A percentile compares a stretch with the other conserved stretches of the same genome.
phyloP scores from a whole-genome alignment of 2,329 filamentous ascomycete genomes.

The Pseudopithomyces maydicus region DNA sequence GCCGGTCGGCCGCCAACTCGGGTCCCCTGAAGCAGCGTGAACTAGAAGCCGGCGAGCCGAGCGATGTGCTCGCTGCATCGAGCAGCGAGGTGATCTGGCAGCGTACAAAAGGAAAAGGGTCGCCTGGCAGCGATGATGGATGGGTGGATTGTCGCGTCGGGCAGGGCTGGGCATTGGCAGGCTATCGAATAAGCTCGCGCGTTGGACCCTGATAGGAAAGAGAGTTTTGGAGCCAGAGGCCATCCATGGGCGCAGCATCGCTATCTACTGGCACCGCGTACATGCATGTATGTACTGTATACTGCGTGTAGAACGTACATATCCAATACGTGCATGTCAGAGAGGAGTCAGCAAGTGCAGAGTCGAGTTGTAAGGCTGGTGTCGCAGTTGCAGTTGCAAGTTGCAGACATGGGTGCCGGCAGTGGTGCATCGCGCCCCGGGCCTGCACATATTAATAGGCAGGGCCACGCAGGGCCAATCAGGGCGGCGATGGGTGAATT shows the following conservation, averaged over 20 bases:
- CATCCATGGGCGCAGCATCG: no score
- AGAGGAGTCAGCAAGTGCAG: neutral
- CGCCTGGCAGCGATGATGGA: no score
- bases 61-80: neutral
- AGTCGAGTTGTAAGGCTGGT: neutral
- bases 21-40: neutral
- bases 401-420: neutral
- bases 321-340: neutral
- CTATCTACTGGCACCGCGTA: no score
- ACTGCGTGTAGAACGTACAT: no score
- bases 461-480: conserved; percentile 22
- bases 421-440: conserved; percentile 23
- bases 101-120: no score
- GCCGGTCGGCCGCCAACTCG: neutral
- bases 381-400: neutral
- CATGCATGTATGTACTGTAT: no score
- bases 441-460: conserved; percentile 15
- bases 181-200: neutral
- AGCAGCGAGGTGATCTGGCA: neutral
- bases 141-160: no score
- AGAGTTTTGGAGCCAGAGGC: neutral
- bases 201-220: neutral
- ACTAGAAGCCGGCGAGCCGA: neutral
- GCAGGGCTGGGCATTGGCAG: neutral
- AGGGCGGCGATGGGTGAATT: conserved; percentile 1